These are phyloP conservation scores for Phytophthora pinifolia DNA, from an alignment of 352 stramenopile species.

Conservation along the genomic window DNA sequence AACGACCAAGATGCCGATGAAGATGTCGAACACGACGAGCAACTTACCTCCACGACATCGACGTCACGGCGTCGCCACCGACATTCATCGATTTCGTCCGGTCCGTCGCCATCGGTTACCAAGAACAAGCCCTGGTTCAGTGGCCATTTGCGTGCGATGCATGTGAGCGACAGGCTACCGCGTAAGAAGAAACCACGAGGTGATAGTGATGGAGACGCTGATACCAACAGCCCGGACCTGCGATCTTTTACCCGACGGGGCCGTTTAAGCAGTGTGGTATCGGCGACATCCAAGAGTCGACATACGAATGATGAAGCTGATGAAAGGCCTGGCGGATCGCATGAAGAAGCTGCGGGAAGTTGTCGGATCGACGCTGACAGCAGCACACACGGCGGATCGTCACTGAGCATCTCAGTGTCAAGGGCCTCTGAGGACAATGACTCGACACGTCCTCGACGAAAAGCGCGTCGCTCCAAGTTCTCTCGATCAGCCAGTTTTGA, in stretches of 20 bases:
- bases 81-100: constrained; percentile 29
- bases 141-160: constrained; percentile 68
- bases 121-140: constrained; percentile 66
- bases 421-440: constrained; percentile 5
- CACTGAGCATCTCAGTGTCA: constrained; percentile 7
- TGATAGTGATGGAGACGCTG: constrained; percentile 29
- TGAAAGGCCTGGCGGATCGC: constrained; percentile 13
- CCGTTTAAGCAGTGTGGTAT: constrained; percentile 25
- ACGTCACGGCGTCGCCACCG: constrained; percentile 24
- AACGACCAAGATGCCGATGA: constrained; percentile 29
- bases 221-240: constrained; percentile 28
- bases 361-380: constrained; percentile 5
- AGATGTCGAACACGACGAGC: constrained; percentile 26
- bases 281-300: constrained; percentile 19
- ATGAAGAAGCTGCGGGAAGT: constrained; percentile 20
- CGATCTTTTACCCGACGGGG: constrained; percentile 11
- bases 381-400: constrained; percentile 3
- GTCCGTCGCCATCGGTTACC: constrained; percentile 21
- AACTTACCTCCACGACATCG: constrained; percentile 5
- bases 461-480: constrained; percentile 55
- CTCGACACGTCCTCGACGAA: constrained; percentile 7
- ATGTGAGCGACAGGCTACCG: constrained; percentile 59
- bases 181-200: constrained; percentile 46
- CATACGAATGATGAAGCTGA: constrained; percentile 27
- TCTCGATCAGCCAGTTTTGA: constrained; percentile 75